These are phyloP conservation scores for Lentinula sp. DNA, from an alignment of 768 basidiomycete species.

Conservation along the genomic window DNA sequence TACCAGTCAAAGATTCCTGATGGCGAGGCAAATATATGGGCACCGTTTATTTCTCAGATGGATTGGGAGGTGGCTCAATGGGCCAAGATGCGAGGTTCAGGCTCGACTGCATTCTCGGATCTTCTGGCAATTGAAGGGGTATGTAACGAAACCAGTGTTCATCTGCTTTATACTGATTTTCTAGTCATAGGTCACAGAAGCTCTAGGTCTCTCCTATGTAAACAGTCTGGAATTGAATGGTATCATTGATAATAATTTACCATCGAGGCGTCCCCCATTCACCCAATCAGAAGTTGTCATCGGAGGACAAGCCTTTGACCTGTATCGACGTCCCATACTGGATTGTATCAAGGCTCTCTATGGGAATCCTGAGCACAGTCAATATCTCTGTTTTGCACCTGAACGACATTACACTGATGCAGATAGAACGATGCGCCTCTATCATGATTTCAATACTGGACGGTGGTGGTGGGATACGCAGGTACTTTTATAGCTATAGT, in stretches of 20 bases:
- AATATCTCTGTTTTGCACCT: conserved; percentile 24
- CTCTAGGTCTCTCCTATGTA: conserved; percentile 25
- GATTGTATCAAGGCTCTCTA: conserved; percentile 29
- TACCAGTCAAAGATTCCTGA: not conserved
- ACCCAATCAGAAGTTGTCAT: conserved; percentile 18
- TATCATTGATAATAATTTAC: conserved; percentile 20
- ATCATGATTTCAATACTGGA: conserved; percentile 40
- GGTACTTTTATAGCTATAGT: conserved; percentile 19
- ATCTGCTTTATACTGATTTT: not conserved
- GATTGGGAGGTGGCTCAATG: conserved; percentile 16
- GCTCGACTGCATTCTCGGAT: conserved; percentile 12
- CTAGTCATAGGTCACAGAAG: conserved; percentile 13
- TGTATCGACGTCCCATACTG: conserved; percentile 26
- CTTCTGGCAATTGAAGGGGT: conserved; percentile 23
- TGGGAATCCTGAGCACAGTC: conserved; percentile 25
- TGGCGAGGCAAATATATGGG: not conserved
- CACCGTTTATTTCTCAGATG: conserved; percentile 16
- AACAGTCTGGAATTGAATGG: conserved; percentile 24
- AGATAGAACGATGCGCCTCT: conserved; percentile 18
- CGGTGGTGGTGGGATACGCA: conserved; percentile 49
- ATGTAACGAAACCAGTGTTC: not conserved
- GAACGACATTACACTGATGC: conserved; percentile 30
- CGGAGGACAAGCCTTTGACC: conserved; percentile 22
- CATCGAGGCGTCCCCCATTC: conserved; percentile 19
- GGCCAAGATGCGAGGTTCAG: conserved; percentile 20